Evolutionary conservation across 2,329 filamentous ascomycete genomes (phyloP).

Genomic region (Fusarium sp.): DNA sequence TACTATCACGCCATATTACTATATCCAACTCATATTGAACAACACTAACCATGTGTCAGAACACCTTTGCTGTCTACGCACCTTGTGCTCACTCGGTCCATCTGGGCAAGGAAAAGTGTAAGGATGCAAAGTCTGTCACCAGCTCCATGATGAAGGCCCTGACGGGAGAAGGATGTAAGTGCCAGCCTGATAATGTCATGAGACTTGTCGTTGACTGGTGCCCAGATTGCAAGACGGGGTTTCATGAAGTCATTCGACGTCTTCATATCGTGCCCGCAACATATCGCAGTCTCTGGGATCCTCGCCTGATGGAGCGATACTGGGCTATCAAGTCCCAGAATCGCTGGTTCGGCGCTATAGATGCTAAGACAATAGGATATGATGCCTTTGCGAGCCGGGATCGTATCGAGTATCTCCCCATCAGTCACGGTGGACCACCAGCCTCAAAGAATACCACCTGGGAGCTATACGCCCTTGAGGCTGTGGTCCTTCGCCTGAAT

Average conservation of each 20-base stretch:
- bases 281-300: slow-evolving; percentile 13
- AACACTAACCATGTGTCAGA: slow-evolving; percentile 9
- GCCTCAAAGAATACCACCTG: not conserved
- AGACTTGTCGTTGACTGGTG: slow-evolving; percentile 19
- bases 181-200: not conserved
- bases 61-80: slow-evolving; percentile 6
- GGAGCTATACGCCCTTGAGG: slow-evolving; percentile 13
- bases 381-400: not conserved
- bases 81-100: slow-evolving; percentile 11
- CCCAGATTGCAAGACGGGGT: not conserved
- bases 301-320: slow-evolving; percentile 12
- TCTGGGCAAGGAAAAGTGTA: not conserved
- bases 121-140: not conserved
- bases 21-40: not conserved
- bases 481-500: not conserved
- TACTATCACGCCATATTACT: no score
- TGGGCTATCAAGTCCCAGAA: slow-evolving; percentile 18
- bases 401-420: not conserved
- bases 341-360: not conserved
- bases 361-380: not conserved
- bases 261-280: not conserved
- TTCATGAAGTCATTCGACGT: not conserved
- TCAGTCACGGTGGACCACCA: not conserved
- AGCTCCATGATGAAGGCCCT: not conserved
- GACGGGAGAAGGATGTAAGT: slow-evolving; percentile 1